Evolutionary conservation across 1,284 basidiomycete genomes (phyloP).

Genomic region (Uromyces viciae-fabae): DNA sequence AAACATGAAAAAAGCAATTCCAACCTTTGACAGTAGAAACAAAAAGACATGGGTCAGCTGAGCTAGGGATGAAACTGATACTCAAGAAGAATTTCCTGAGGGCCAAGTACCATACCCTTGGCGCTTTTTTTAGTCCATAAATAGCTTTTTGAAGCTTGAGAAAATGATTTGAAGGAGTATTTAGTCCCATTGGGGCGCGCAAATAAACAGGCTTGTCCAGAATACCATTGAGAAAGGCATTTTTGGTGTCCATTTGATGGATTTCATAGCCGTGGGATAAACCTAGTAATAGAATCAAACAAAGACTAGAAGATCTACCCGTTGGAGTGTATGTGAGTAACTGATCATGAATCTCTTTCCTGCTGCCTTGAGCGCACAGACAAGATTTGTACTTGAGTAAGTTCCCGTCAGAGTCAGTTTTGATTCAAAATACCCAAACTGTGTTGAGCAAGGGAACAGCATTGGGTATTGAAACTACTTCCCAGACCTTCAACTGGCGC

Average conservation of each 20-base stretch:
- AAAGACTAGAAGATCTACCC: background rate
- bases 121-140: conserved; percentile 8
- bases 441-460: background rate
- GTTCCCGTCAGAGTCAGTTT: background rate
- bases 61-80: too few species aligned
- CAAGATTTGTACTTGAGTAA: background rate
- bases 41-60: too few species aligned
- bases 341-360: background rate
- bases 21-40: too few species aligned
- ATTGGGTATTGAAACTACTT: background rate
- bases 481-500: background rate
- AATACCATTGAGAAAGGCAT: background rate
- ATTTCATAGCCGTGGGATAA: too few species aligned
- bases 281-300: background rate
- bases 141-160: background rate
- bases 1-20: too few species aligned
- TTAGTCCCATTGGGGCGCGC: background rate
- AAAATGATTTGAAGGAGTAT: background rate
- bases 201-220: background rate
- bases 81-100: too few species aligned
- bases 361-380: background rate
- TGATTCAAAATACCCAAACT: background rate
- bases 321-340: background rate
- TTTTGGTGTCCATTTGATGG: conserved; percentile 3
- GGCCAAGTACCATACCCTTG: too few species aligned